These are phyloP conservation scores for Penstemon barbatus DNA, from an alignment of 257 asterid genomes.

Conservation along the genomic window DNA sequence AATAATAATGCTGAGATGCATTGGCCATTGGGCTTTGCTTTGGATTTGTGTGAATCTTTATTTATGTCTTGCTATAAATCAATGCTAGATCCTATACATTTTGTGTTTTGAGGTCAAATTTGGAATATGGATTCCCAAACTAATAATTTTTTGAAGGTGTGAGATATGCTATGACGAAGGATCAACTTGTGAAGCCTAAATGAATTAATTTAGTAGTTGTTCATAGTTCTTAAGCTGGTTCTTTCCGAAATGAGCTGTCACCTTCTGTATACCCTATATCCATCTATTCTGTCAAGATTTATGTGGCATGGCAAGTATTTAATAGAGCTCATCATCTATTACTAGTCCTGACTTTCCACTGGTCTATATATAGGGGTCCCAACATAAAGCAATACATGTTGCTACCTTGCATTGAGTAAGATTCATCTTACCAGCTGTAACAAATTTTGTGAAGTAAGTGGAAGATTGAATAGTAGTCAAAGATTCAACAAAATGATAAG, in stretches of 20 bases:
- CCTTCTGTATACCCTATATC: too few species aligned
- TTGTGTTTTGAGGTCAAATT: not conserved
- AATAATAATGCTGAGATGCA: not conserved
- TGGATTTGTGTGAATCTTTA: not conserved
- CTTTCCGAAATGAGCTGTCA: not conserved
- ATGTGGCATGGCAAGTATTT: not conserved
- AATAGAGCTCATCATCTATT: not conserved
- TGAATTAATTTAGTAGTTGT: too few species aligned
- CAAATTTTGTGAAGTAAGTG: not conserved
- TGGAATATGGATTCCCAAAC: not conserved
- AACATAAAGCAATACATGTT: not conserved
- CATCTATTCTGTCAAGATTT: not conserved
- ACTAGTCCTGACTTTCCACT: not conserved
- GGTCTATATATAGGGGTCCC: not conserved
- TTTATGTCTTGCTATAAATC: too few species aligned
- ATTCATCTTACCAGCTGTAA: not conserved
- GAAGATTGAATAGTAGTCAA: not conserved
- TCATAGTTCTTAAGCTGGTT: too few species aligned
- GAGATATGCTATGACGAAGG: not conserved
- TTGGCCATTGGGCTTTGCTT: not conserved
- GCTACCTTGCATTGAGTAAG: not conserved
- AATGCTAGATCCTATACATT: not conserved
- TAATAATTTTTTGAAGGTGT: not conserved
- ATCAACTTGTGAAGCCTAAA: not conserved
- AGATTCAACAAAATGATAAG: not conserved